Evolutionary conservation across 306 rosid genomes (phyloP).

Genomic region (Medicago ruthenica): DNA sequence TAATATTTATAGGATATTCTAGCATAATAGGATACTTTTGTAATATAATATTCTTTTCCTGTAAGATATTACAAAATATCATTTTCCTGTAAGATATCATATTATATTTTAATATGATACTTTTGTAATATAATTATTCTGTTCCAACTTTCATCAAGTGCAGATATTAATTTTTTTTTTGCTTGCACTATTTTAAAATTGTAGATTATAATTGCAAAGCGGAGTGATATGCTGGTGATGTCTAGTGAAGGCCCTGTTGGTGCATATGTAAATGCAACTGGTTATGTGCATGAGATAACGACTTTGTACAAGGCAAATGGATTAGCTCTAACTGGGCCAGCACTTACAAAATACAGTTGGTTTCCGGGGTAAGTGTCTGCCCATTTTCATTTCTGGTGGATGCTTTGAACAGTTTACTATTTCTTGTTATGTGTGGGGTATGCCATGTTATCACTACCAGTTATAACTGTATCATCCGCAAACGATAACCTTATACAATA

Average conservation of each 20-base stretch:
- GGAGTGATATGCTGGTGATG: constrained; percentile 97
- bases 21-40: neutral
- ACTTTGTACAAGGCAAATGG: constrained; percentile 78
- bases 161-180: constrained; percentile 11
- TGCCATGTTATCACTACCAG: neutral
- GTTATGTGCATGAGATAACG: constrained; percentile 83
- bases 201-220: constrained; percentile 78
- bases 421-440: constrained; percentile 15
- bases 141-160: constrained; percentile 32
- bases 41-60: constrained; percentile 28
- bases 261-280: constrained; percentile 82
- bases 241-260: constrained; percentile 95
- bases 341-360: constrained; percentile 82
- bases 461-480: neutral
- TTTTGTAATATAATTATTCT: constrained; percentile 11
- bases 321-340: constrained; percentile 69
- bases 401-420: constrained; percentile 32
- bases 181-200: constrained; percentile 38
- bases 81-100: neutral
- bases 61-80: no score
- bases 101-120: neutral
- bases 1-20: neutral
- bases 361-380: constrained; percentile 87
- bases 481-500: neutral
- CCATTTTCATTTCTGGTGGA: constrained; percentile 37